Conservation (phyloP, 1,284 basidiomycete species). For the Irpex rosettiformis region DNA sequence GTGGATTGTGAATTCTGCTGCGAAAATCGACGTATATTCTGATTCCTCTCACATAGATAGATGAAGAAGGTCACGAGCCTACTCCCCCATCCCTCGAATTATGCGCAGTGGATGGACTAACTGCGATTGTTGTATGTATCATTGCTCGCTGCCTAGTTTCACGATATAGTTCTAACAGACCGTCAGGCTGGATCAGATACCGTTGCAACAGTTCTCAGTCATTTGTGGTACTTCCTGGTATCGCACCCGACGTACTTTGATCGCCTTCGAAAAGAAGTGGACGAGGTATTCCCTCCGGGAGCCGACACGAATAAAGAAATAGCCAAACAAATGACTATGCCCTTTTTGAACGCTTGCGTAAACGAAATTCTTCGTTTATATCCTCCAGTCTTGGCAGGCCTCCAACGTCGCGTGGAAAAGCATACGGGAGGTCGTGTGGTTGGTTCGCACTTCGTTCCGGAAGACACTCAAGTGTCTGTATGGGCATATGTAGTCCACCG, state of each 20-base stretch:
- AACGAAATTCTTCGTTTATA: conserved; percentile 39
- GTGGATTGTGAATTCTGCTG: background rate
- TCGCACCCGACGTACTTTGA: conserved; percentile 8
- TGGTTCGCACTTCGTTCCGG: conserved; percentile 32
- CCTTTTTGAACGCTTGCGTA: conserved; percentile 21
- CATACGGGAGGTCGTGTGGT: conserved; percentile 31
- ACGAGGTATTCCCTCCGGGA: conserved; percentile 12
- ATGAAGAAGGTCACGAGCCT: conserved; percentile 12
- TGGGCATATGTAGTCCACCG: conserved; percentile 38
- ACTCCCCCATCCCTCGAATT: conserved; percentile 3
- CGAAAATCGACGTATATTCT: background rate
- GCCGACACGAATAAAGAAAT: conserved; percentile 11
- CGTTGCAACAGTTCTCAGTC: conserved; percentile 14
- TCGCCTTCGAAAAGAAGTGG: conserved; percentile 15
- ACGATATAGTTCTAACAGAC: background rate
- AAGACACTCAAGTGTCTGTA: conserved; percentile 34
- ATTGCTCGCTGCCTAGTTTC: background rate
- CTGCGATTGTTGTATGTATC: conserved; percentile 16
- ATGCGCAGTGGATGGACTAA: conserved; percentile 11
- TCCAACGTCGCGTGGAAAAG: conserved; percentile 29
- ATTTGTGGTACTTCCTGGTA: conserved; percentile 17
- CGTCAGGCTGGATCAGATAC: conserved; percentile 16
- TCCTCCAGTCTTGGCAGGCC: conserved; percentile 34
- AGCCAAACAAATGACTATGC: conserved; percentile 12
- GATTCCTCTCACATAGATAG: conserved; percentile 8